phyloP scores from a whole-genome alignment of 805 yeast species.

The Candida fluviatilis region DNA sequence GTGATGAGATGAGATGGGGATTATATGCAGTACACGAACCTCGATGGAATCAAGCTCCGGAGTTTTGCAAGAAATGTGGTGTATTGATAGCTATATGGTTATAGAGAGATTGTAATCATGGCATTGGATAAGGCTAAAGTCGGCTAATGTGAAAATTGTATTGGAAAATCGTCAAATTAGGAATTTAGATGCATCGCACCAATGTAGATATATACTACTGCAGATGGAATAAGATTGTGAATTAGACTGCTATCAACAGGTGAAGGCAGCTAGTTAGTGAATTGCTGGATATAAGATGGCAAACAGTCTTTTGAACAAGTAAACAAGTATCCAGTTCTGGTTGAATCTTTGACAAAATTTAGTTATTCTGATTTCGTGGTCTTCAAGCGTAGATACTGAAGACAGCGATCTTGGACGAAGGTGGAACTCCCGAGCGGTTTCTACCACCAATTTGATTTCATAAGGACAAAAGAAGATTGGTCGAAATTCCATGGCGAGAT shows the following conservation, averaged over 20 bases:
- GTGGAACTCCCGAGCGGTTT: neutral
- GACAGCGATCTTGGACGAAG: constrained; percentile 3
- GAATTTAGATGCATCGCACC: too few species aligned
- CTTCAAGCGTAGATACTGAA: neutral
- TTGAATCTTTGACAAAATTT: constrained; percentile 2
- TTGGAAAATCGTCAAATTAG: too few species aligned
- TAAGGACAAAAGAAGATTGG: constrained; percentile 20
- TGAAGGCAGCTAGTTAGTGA: too few species aligned
- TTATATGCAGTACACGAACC: constrained; percentile 1
- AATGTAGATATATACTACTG: too few species aligned
- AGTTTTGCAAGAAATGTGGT: neutral
- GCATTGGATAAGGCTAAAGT: too few species aligned
- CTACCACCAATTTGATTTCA: neutral
- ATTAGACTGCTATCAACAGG: too few species aligned
- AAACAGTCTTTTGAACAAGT: constrained; percentile 6
- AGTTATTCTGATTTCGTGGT: neutral
- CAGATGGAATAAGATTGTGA: too few species aligned
- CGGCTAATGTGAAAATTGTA: too few species aligned
- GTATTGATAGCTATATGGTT: too few species aligned
- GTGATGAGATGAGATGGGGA: constrained; percentile 3
- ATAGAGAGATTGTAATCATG: too few species aligned
- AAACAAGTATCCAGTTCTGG: constrained; percentile 8
- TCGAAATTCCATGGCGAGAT: constrained; percentile 17
- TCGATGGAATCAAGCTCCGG: too few species aligned
- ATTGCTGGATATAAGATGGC: neutral